A percentile compares a stretch with the other conserved stretches of the same genome.
phyloP scores from a whole-genome alignment of 305 asterid genomes.

The Fraxinus velutina region DNA sequence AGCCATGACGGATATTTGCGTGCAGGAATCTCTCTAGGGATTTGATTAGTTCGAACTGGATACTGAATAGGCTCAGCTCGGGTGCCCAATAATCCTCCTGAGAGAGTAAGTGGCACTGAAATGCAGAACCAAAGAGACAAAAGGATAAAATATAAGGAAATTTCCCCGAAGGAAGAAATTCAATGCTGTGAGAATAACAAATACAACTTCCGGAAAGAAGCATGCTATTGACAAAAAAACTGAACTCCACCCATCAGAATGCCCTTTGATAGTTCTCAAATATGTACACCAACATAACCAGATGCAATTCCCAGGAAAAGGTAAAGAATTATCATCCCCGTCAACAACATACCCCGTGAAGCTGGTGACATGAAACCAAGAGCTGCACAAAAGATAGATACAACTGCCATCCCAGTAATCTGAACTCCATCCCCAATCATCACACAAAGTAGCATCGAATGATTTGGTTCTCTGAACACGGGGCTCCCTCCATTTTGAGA shows the following conservation, averaged over 20 bases:
- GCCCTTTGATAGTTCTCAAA: constrained; percentile 59
- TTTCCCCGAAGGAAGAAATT: constrained; percentile 76
- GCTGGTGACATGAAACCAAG: constrained; percentile 83
- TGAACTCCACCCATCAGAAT: constrained; percentile 66
- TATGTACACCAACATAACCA: constrained; percentile 59
- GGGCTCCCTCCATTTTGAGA: constrained; percentile 76
- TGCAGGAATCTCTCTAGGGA: constrained; percentile 72
- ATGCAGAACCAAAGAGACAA: constrained; percentile 72
- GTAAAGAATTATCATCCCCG: constrained; percentile 76
- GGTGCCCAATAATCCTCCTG: constrained; percentile 67
- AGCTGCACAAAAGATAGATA: constrained; percentile 68
- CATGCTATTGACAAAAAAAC: constrained; percentile 68
- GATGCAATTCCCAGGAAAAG: constrained; percentile 66
- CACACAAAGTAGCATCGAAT: constrained; percentile 56
- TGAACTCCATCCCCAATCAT: constrained; percentile 83
- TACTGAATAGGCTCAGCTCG: constrained; percentile 48
- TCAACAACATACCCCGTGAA: constrained; percentile 73
- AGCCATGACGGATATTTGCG: constrained; percentile 76
- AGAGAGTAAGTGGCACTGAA: constrained; percentile 69
- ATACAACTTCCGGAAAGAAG: constrained; percentile 72
- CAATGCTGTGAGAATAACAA: constrained; percentile 55
- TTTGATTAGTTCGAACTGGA: constrained; percentile 75
- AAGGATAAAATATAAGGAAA: constrained; percentile 52
- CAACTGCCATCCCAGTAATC: constrained; percentile 71
- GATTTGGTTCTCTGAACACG: constrained; percentile 67